Conservation (phyloP, 176 grass and related monocot genomes). For the Triticum timopheevii region DNA sequence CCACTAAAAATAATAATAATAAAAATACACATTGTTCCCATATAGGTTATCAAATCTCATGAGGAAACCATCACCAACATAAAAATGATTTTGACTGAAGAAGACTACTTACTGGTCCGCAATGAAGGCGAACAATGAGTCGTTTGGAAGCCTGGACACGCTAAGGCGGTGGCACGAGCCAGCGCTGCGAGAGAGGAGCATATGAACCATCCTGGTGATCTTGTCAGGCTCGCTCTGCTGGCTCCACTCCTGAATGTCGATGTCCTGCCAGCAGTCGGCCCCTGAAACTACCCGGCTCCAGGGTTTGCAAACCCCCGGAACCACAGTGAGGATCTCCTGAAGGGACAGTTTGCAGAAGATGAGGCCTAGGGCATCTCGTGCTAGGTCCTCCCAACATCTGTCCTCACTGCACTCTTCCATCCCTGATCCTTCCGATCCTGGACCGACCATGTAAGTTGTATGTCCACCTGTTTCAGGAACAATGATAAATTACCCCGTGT, state of each 20-base stretch:
- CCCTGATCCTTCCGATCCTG: background rate
- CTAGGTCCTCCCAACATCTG: slow-evolving; percentile 73
- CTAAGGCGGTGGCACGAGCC: slow-evolving; percentile 68
- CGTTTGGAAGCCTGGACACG: slow-evolving; percentile 61
- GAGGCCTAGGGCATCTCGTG: slow-evolving; percentile 79
- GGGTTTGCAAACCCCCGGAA: slow-evolving; percentile 81
- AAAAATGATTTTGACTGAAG: background rate
- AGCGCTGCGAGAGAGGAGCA: slow-evolving; percentile 61
- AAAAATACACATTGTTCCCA: background rate
- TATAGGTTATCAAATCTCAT: background rate
- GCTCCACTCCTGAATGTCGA: slow-evolving; percentile 97
- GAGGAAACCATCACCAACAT: background rate
- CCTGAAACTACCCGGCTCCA: slow-evolving; percentile 67
- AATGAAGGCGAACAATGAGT: slow-evolving; percentile 74
- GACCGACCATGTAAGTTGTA: background rate
- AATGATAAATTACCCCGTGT: background rate
- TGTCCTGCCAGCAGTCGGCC: slow-evolving; percentile 94
- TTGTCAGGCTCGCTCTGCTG: slow-evolving; percentile 71
- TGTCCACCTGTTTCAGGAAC: slow-evolving; percentile 7
- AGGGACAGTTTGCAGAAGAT: slow-evolving; percentile 88
- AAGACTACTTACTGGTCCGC: slow-evolving; percentile 78
- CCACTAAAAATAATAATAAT: background rate
- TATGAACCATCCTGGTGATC: slow-evolving; percentile 74
- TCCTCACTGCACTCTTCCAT: slow-evolving; percentile 76
- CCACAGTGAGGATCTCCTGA: slow-evolving; percentile 76